Conservation (phyloP, 2,329 filamentous ascomycete species). For the Talaromyces sp. region DNA sequence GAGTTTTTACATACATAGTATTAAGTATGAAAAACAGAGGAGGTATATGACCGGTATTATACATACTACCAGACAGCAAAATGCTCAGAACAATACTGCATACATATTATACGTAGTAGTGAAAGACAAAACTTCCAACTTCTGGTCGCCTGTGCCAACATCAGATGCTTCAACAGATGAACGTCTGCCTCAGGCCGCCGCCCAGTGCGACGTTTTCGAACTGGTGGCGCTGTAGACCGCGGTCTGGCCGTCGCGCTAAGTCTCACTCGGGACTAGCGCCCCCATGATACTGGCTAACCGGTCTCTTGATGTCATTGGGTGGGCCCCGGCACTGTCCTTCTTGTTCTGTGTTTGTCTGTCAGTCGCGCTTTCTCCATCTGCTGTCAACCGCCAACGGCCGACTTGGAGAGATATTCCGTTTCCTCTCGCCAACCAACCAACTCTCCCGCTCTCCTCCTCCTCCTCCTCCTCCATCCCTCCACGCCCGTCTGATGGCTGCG, state of each 20-base stretch:
- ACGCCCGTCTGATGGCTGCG: neutral
- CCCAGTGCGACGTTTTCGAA: neutral
- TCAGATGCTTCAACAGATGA: neutral
- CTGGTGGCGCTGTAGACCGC: neutral
- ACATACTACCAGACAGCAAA: neutral
- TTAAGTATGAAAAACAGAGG: too few species aligned
- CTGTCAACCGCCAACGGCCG: neutral
- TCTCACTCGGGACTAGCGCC: neutral
- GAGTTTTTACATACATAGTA: too few species aligned
- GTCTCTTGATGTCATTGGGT: conserved; percentile 12
- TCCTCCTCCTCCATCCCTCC: neutral
- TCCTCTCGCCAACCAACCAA: neutral
- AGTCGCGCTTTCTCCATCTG: neutral
- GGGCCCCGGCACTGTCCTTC: neutral
- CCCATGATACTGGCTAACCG: neutral
- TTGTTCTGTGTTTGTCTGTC: neutral
- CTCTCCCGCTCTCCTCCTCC: neutral
- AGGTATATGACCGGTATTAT: neutral
- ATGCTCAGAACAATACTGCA: neutral
- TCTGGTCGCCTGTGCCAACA: neutral
- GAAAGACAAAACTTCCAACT: neutral
- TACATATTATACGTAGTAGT: neutral
- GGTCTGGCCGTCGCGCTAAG: neutral
- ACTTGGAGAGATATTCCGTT: neutral
- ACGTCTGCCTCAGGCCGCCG: neutral